These are phyloP conservation scores for Fagopyrum tataricum DNA, from an alignment of 148 eudicot species.

Conservation along the genomic window DNA sequence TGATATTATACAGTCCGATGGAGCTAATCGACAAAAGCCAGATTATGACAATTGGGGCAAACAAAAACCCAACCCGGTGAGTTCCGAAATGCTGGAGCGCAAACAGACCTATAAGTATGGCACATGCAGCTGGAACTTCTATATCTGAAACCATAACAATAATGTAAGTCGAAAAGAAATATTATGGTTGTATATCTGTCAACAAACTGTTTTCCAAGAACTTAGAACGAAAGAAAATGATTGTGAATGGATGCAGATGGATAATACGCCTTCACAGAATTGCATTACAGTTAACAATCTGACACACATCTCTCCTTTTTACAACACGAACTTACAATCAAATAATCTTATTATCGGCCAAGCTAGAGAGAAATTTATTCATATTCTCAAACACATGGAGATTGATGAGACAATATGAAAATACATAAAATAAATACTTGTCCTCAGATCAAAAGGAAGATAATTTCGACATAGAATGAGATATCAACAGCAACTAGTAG, in stretches of 20 bases:
- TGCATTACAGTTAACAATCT: background rate
- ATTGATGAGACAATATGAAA: background rate
- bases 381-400: background rate
- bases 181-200: background rate
- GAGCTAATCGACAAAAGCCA: slow-evolving; percentile 64
- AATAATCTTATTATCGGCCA: background rate
- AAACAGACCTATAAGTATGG: slow-evolving; percentile 58
- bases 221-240: background rate
- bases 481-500: background rate
- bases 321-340: background rate
- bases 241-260: background rate
- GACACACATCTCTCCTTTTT: background rate
- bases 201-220: background rate
- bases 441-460: background rate
- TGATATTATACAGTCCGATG: slow-evolving; percentile 57
- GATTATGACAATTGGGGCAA: slow-evolving; percentile 59
- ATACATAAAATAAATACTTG: background rate
- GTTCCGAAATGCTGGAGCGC: slow-evolving; percentile 78
- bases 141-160: slow-evolving; percentile 39
- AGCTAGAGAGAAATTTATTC: background rate
- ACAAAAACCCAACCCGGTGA: slow-evolving; percentile 67
- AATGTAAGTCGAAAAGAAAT: background rate
- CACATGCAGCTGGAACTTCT: slow-evolving; percentile 62
- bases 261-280: background rate
- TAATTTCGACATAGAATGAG: background rate